Evolutionary conservation across 108 stramenopile genomes (phyloP), one percentile per base, ranked within the genome.

Genomic region (Cyclotella kingstonii): DNA sequence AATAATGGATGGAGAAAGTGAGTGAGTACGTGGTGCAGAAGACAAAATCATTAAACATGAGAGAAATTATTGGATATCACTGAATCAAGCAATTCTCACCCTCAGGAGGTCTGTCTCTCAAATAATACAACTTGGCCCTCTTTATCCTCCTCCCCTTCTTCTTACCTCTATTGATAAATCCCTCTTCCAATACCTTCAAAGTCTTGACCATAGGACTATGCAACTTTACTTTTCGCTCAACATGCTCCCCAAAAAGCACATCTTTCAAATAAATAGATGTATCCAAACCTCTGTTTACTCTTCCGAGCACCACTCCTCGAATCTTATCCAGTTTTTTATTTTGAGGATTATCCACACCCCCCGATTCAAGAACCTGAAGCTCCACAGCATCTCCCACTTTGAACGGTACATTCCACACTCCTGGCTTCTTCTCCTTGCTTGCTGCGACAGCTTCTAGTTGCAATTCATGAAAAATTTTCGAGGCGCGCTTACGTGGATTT

Each of bases 121-220:
- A 48, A 53, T 79, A 85, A 72, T 85, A 87, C 48, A 95, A 75
- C 52, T 93, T 93, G 18, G 91, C 75, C 46, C 88, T 58, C 59
- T 91, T 91, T 23, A 95, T 81, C 52, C 87, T 63, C 55, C 85
- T 90, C 53, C 92, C 89, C 84, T 91, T 93, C 47, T 81, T 77
- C 76, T 84, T 90, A 11, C 90, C 91, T 69, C 88, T 86, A 80
- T 82, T 88, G 39, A 91, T 81, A 76, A 91, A 93, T 48, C 87
- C 85, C 50, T 73, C 76, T 68, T 95, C 88, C 80, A 95, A 56
- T 19, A 95, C 82, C 50, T 75, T 89, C 31, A 85, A 50, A 1
- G 70, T 73, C 68, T 86, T 83, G 40, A 92, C 68, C 76, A 89
- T 70, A 1, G 91, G 91, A 25, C 81, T 83, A 58, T 87, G 82